Evolutionary conservation across 169 alveolate species (phyloP).

Genomic region (Pseudocohnilembus persalinus): DNA sequence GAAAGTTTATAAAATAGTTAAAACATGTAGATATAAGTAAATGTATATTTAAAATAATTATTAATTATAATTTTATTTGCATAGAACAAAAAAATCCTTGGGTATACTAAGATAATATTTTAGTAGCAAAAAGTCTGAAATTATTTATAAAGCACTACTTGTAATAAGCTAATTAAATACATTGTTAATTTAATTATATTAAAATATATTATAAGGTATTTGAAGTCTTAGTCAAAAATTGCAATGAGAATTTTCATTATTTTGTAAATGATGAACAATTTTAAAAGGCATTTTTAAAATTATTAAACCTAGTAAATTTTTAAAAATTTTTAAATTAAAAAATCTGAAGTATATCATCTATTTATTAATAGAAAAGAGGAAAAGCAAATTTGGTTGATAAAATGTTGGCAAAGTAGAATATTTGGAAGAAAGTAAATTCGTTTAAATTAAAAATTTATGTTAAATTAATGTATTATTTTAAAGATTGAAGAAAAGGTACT

Average conservation of each 20-base stretch:
- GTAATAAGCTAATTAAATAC: not conserved
- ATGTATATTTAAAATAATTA: too few species aligned
- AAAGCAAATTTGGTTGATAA: not conserved
- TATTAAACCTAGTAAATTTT: too few species aligned
- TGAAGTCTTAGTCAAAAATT: not conserved
- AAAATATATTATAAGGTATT: not conserved
- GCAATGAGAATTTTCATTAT: not conserved
- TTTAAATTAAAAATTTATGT: too few species aligned
- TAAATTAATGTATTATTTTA: not conserved
- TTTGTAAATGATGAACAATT: not conserved
- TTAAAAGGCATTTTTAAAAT: not conserved
- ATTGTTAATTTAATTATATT: too few species aligned
- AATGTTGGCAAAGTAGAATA: not conserved
- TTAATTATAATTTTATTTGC: too few species aligned
- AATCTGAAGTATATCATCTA: too few species aligned
- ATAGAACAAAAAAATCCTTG: not conserved
- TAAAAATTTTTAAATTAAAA: too few species aligned
- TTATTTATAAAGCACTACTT: not conserved
- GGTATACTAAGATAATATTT: not conserved
- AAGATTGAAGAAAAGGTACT: slow-evolving; percentile 55
- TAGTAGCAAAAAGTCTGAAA: not conserved
- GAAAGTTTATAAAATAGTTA: too few species aligned
- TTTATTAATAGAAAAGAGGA: not conserved
- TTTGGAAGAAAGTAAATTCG: not conserved
- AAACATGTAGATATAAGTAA: too few species aligned